Conservation (phyloP, 164 flowering plant species). For the Aristolochia californica region DNA sequence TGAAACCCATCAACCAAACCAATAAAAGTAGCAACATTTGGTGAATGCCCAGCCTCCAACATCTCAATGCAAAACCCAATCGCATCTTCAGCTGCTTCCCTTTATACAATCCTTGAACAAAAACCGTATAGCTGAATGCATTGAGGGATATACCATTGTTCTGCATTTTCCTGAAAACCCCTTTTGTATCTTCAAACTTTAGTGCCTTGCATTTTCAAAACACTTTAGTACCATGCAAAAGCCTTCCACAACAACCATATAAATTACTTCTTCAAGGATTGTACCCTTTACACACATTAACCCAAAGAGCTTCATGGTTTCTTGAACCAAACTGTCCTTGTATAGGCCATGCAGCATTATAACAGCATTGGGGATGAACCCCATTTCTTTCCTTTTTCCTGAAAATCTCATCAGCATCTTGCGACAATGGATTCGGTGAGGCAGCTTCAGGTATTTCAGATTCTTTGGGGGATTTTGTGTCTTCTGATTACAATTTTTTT, state of each 20-base stretch:
- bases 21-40: slow-evolving; percentile 52
- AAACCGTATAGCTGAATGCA: too few relatives aligned
- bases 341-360: slow-evolving; percentile 98
- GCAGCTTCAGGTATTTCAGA: not conserved
- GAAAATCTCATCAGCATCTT: slow-evolving; percentile 72
- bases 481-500: slow-evolving; percentile 21
- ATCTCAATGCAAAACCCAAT: too few relatives aligned
- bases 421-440: too few relatives aligned
- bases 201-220: slow-evolving; percentile 71
- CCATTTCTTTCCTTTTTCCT: slow-evolving; percentile 80
- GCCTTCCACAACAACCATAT: slow-evolving; percentile 94
- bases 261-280: slow-evolving; percentile 76
- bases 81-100: too few relatives aligned
- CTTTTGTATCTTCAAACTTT: too few relatives aligned
- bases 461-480: slow-evolving; percentile 4
- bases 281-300: slow-evolving; percentile 75
- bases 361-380: slow-evolving; percentile 89
- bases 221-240: slow-evolving; percentile 70
- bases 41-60: too few relatives aligned
- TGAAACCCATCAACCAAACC: slow-evolving; percentile 50
- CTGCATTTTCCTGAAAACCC: too few relatives aligned
- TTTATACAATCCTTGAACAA: too few relatives aligned
- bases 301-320: slow-evolving; percentile 88
- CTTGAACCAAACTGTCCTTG: slow-evolving; percentile 80
- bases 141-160: too few relatives aligned